Conservation (phyloP, 208 protist genomes). For the Crithidia bombi region DNA sequence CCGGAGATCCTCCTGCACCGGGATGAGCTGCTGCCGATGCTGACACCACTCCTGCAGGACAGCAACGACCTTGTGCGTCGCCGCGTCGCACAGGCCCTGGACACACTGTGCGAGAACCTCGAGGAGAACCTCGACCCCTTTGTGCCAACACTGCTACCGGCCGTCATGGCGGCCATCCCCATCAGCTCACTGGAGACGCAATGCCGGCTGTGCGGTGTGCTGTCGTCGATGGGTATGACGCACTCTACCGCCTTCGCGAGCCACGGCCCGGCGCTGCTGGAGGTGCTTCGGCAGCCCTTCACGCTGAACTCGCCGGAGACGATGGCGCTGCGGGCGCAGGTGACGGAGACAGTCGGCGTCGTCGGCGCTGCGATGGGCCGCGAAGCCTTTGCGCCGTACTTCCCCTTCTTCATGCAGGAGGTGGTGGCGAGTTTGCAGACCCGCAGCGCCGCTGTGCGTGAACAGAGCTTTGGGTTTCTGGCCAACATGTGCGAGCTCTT, state of each 20-base stretch:
- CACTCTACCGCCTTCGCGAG: conserved; percentile 56
- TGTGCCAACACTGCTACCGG: conserved; percentile 60
- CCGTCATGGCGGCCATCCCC: conserved; percentile 61
- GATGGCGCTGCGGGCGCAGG: conserved; percentile 75
- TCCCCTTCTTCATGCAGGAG: conserved; percentile 72
- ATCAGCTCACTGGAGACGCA: conserved; percentile 71
- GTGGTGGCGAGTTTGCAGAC: conserved; percentile 66
- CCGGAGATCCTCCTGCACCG: conserved; percentile 87
- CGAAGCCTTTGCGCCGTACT: conserved; percentile 68
- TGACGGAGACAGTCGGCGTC: conserved; percentile 83
- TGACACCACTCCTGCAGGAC: conserved; percentile 73
- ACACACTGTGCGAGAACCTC: conserved; percentile 83
- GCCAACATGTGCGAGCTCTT: conserved; percentile 85
- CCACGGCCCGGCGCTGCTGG: conserved; percentile 56
- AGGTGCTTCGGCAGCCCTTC: conserved; percentile 76
- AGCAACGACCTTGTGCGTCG: conserved; percentile 66
- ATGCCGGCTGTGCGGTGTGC: conserved; percentile 66
- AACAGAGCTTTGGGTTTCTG: conserved; percentile 87
- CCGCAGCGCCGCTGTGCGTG: conserved; percentile 62
- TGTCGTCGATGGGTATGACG: conserved; percentile 79
- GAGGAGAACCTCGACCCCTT: conserved; percentile 82
- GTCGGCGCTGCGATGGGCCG: conserved; percentile 74
- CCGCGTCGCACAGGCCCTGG: conserved; percentile 72
- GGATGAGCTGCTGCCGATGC: conserved; percentile 65
- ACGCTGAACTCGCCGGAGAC: conserved; percentile 48